Evolutionary conservation across 2,329 filamentous ascomycete genomes (phyloP).

Genomic region (Clonostachys solani): DNA sequence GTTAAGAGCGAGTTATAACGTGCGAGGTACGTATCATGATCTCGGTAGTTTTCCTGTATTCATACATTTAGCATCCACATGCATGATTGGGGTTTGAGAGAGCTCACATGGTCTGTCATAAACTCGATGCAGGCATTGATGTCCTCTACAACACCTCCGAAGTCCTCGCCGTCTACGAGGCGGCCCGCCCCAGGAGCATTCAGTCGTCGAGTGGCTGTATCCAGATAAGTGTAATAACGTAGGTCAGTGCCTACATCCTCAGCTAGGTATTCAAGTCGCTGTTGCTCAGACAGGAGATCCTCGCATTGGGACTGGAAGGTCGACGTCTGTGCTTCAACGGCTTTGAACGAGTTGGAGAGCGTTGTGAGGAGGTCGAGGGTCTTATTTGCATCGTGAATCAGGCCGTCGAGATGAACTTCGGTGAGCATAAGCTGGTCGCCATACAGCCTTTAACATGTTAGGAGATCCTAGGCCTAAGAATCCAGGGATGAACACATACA

Average conservation of each 20-base stretch:
- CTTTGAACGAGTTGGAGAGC: conserved; percentile 80
- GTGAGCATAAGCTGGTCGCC: conserved; percentile 77
- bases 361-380: conserved; percentile 73
- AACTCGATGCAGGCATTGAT: conserved; percentile 90
- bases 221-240: conserved; percentile 92
- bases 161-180: conserved; percentile 78
- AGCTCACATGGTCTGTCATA: conserved; percentile 77
- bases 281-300: conserved; percentile 77
- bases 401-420: conserved; percentile 73
- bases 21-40: conserved; percentile 82
- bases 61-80: conserved; percentile 4
- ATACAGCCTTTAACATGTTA: conserved; percentile 53
- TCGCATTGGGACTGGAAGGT: conserved; percentile 92
- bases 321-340: conserved; percentile 87
- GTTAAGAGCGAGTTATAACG: conserved; percentile 79
- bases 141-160: conserved; percentile 82
- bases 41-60: conserved; percentile 70
- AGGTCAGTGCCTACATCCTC: conserved; percentile 84
- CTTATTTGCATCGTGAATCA: conserved; percentile 72
- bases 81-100: background rate
- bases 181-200: conserved; percentile 89
- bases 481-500: conserved; percentile 46
- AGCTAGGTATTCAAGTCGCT: conserved; percentile 71
- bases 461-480: background rate
- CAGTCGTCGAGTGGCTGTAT: conserved; percentile 81